phyloP scores from a whole-genome alignment of 2,329 filamentous ascomycete genomes.

The Colletotrichum sp. region DNA sequence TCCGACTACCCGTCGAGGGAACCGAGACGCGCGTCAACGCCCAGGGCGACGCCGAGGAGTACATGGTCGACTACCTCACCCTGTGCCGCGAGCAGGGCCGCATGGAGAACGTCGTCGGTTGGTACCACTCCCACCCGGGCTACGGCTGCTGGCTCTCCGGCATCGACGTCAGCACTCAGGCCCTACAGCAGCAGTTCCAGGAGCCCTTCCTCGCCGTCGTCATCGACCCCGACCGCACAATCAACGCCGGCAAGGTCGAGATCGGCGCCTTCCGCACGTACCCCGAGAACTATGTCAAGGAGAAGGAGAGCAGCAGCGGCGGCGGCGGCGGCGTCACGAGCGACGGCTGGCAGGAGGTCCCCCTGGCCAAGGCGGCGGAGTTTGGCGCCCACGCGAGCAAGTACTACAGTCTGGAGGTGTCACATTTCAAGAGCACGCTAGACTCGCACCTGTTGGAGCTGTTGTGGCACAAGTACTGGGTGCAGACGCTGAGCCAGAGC shows the following conservation, averaged over 20 bases:
- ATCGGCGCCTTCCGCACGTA: slow-evolving; percentile 97
- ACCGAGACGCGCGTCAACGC: slow-evolving; percentile 99
- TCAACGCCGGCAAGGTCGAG: slow-evolving; percentile 93
- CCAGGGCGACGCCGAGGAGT: slow-evolving; percentile 94
- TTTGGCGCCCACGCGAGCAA: slow-evolving; percentile 91
- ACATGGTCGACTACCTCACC: slow-evolving; percentile 86
- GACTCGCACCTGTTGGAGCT: slow-evolving; percentile 86
- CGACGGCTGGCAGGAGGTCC: slow-evolving; percentile 78
- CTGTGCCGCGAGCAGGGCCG: slow-evolving; percentile 77
- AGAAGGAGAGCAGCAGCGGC: slow-evolving; percentile 29
- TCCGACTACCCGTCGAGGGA: slow-evolving; percentile 92
- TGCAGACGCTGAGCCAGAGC: slow-evolving; percentile 90
- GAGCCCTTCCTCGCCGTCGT: slow-evolving; percentile 97
- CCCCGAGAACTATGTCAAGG: slow-evolving; percentile 72
- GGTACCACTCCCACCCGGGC: slow-evolving; percentile 97
- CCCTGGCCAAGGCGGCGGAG: slow-evolving; percentile 91
- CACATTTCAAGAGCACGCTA: slow-evolving; percentile 92
- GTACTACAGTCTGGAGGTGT: slow-evolving; percentile 91
- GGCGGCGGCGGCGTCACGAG: slow-evolving; percentile 42
- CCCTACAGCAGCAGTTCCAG: slow-evolving; percentile 81
- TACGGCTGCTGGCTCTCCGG: slow-evolving; percentile 98
- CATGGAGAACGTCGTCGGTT: slow-evolving; percentile 91
- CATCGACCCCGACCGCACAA: slow-evolving; percentile 91
- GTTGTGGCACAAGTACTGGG: slow-evolving; percentile 99
- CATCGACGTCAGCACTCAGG: slow-evolving; percentile 91